Evolutionary conservation across 805 yeast genomes (phyloP), one percentile per base, ranked within the genome.

Genomic region (Myxozyma melibiosi): DNA sequence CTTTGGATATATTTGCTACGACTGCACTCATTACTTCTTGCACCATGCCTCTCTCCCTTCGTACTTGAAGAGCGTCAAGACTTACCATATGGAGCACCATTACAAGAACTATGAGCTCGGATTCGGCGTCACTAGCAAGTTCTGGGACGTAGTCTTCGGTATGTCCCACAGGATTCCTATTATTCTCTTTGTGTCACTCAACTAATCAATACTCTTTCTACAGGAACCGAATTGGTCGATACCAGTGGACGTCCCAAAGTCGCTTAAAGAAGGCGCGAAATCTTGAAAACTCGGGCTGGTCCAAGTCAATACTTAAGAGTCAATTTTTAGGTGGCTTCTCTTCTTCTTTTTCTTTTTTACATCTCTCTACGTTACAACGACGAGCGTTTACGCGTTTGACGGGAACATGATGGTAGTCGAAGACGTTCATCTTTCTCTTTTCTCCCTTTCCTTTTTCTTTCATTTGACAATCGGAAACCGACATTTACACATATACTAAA

Each of bases 81-180:
- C 87, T 49, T 85, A 90, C 71, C 99, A 94, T 73, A 80, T 94
- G 74, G 98, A 92, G 72, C 99, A 94, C 74, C 99, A 94, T 71
- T 94, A 94, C 78, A 91, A 92, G 77, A 92, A 94, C 74, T 94
- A 89, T 73, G 96, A 95, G 74, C 76, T 91, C 66, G 99, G 98
- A 1, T 94, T 91, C 66, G 99, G 99, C 65, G 98, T 94, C 62
- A 90, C 98, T 30, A 81, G 90, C 61, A 84, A 82, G 74, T 89
- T 89, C 74, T 94, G 99, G 99, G 99, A 94, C 73, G 80, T 75
- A 27, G 88, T 94, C 9, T 94, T 94, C 71, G 88, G 87, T 57
- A 92, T 22, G 50, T 39, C 16, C 1, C 28, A 16, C 18, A 9
- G 9, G 20, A 14, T 18, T 40, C 4, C 30, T 9, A 4, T 22